phyloP scores from a whole-genome alignment of 2,329 filamentous ascomycete genomes.

The Chaetomium olivaceum region DNA sequence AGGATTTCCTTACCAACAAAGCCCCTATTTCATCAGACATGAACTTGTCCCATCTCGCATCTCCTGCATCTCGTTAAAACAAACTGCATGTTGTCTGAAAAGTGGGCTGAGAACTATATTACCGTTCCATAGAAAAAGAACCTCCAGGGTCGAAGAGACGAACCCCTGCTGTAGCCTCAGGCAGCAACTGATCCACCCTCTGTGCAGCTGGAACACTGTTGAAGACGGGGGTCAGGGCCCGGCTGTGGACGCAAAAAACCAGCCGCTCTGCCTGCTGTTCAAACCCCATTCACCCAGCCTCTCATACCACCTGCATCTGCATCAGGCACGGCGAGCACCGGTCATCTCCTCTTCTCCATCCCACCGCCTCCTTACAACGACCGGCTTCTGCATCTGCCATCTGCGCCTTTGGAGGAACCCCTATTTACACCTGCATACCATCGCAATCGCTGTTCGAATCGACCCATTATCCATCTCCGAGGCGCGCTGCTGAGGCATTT shows the following conservation, averaged over 20 bases:
- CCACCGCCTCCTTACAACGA: slow-evolving; percentile 14
- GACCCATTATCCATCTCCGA: slow-evolving; percentile 10
- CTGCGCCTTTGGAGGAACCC: neutral
- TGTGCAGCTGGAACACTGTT: slow-evolving; percentile 16
- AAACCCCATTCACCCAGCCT: slow-evolving; percentile 33
- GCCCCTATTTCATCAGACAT: neutral
- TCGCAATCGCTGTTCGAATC: slow-evolving; percentile 14
- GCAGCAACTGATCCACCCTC: slow-evolving; percentile 19
- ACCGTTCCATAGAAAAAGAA: neutral
- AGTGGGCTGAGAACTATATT: neutral
- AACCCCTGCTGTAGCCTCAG: slow-evolving; percentile 23
- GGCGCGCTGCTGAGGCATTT: slow-evolving; percentile 34
- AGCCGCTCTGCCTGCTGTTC: slow-evolving; percentile 30
- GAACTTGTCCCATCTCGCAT: neutral
- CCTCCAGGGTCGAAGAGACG: neutral
- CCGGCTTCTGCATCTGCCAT: slow-evolving; percentile 16
- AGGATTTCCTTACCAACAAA: neutral
- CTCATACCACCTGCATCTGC: slow-evolving; percentile 27
- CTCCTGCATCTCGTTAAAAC: neutral
- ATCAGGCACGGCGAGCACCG: slow-evolving; percentile 30
- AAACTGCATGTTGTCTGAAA: neutral
- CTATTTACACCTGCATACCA: slow-evolving; percentile 1
- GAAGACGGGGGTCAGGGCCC: slow-evolving; percentile 10
- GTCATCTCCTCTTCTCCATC: slow-evolving; percentile 23
- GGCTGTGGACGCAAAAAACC: slow-evolving; percentile 29